Percentiles rank a stretch among this genome's conserved stretches.
These are phyloP conservation scores for Aspergillus avenaceus DNA, from an alignment of 495 filamentous ascomycete species.

Conservation along the genomic window DNA sequence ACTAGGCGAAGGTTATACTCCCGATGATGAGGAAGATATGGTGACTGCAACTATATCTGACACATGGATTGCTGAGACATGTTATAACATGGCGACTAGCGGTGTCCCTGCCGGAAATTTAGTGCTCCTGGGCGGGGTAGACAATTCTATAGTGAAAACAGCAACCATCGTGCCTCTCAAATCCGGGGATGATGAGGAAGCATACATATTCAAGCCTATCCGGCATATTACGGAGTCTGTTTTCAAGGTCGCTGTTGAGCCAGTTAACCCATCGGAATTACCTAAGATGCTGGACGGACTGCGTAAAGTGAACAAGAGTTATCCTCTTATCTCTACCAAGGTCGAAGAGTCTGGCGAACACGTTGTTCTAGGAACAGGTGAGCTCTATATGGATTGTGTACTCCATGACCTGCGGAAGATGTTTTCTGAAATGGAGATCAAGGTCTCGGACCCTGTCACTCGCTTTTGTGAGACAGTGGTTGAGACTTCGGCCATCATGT, in stretches of 20 bases:
- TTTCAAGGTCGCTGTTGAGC: constrained; percentile 96
- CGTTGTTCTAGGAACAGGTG: constrained; percentile 88
- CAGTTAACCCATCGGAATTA: constrained; percentile 96
- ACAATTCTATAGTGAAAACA: constrained; percentile 97
- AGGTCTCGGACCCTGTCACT: constrained; percentile 96
- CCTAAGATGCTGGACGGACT: constrained; percentile 98
- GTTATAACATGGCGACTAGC: constrained; percentile 86
- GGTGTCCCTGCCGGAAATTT: constrained; percentile 96
- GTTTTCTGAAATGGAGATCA: constrained; percentile 99
- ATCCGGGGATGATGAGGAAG: constrained; percentile 81
- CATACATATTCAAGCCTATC: constrained; percentile 90
- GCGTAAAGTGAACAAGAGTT: constrained; percentile 95
- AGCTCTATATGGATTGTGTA: constrained; percentile 98
- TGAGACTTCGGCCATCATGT: constrained; percentile 95
- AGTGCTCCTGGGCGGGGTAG: constrained; percentile 84
- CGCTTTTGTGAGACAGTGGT: constrained; percentile 98
- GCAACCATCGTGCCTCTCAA: constrained; percentile 87
- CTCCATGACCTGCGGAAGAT: constrained; percentile 88
- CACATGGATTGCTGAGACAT: constrained; percentile 88
- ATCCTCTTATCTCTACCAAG: constrained; percentile 91
- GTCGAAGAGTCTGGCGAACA: constrained; percentile 99
- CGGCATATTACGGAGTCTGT: constrained; percentile 96
- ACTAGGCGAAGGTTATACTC: constrained; percentile 89
- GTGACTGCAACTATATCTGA: constrained; percentile 79
- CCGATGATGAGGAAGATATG: constrained; percentile 99